These are phyloP conservation scores for Cyberlindnera xishuangbannaensis DNA, from an alignment of 805 yeast species.

Conservation along the genomic window DNA sequence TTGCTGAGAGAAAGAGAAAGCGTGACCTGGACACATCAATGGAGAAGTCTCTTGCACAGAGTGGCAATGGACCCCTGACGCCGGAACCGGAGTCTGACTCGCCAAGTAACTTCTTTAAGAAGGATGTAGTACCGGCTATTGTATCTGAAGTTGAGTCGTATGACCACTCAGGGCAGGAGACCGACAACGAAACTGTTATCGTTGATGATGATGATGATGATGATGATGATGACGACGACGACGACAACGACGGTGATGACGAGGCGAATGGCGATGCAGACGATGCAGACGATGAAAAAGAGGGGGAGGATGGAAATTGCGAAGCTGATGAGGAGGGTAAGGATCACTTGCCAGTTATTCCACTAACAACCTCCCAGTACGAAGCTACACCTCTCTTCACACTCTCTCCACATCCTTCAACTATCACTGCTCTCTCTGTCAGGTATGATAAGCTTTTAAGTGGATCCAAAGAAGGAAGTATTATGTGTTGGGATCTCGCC, in stretches of 20 bases:
- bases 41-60: no score
- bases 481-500: conserved; percentile 7
- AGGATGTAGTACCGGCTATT: no score
- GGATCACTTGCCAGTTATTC: no score
- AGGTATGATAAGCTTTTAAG: conserved; percentile 4
- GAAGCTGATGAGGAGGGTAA: no score
- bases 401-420: conserved; percentile 6
- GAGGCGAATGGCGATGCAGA: neutral
- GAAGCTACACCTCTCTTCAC: conserved; percentile 6
- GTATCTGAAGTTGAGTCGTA: neutral
- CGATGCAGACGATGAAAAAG: no score
- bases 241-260: no score
- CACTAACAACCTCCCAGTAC: no score
- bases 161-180: conserved; percentile 3
- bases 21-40: conserved; percentile 1
- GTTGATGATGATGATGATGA: conserved; percentile 6
- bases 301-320: no score
- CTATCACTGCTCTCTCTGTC: conserved; percentile 3
- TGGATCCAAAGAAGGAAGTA: conserved; percentile 10
- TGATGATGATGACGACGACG: neutral
- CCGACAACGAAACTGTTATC: conserved; percentile 9
- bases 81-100: conserved; percentile 11
- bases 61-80: no score
- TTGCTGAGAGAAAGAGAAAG: conserved; percentile 3
- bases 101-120: no score